Evolutionary conservation across 106 monocot species (phyloP).

Genomic region (Allium fistulosum): DNA sequence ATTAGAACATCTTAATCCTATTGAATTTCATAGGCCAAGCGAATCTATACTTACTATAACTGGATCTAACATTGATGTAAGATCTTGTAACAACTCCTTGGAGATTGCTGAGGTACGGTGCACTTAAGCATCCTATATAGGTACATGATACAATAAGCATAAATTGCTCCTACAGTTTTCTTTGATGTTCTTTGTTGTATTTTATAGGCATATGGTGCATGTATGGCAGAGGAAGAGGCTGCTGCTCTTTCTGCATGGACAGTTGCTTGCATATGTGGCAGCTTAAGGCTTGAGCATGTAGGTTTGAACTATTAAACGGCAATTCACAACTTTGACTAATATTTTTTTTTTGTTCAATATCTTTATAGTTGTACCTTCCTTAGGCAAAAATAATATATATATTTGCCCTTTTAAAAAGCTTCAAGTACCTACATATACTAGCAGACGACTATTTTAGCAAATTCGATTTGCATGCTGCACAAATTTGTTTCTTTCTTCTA

Average conservation of each 20-base stretch:
- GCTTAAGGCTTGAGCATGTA: constrained; percentile 95
- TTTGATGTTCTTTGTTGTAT: neutral
- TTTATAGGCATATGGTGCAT: constrained; percentile 65
- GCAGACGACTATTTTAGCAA: too few relatives aligned
- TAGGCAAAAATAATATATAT: too few relatives aligned
- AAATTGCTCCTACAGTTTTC: too few relatives aligned
- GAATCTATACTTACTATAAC: constrained; percentile 84
- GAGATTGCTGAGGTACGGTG: constrained; percentile 72
- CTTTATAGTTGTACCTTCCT: too few relatives aligned
- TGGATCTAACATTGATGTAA: constrained; percentile 76
- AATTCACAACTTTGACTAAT: too few relatives aligned
- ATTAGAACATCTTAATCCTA: constrained; percentile 85
- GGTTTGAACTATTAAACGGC: constrained; percentile 6
- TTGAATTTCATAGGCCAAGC: constrained; percentile 74
- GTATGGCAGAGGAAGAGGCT: constrained; percentile 85
- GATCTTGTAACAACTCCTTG: constrained; percentile 63
- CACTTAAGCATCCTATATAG: too few relatives aligned
- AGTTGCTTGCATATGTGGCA: constrained; percentile 91
- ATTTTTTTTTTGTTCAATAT: too few relatives aligned
- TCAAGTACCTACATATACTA: too few relatives aligned
- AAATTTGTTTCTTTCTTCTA: too few relatives aligned
- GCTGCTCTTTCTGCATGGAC: constrained; percentile 89
- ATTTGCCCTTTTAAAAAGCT: too few relatives aligned
- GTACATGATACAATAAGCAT: too few relatives aligned
- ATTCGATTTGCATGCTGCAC: too few relatives aligned